Evolutionary conservation across 164 flowering plant genomes (phyloP).

Genomic region (Annona squamosa): DNA sequence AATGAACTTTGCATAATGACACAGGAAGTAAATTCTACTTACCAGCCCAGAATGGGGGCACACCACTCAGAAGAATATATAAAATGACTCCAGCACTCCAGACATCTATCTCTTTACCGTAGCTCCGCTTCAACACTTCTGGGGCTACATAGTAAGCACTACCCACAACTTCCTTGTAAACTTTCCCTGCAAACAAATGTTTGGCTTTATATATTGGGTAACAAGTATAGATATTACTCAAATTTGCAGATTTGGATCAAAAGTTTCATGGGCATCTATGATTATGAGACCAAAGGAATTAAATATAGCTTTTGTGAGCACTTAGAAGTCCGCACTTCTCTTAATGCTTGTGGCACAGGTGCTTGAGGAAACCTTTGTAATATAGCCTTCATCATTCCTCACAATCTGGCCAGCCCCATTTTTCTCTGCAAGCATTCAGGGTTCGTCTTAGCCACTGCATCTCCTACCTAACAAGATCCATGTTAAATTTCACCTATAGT

Average conservation of each 20-base stretch:
- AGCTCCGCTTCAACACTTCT: conserved; percentile 54
- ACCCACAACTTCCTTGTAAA: conserved; percentile 68
- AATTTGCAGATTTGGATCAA: neutral
- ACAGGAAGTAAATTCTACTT: conserved; percentile 3
- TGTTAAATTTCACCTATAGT: too few relatives aligned
- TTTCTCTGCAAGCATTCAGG: too few relatives aligned
- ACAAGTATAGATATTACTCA: neutral
- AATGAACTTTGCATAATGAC: neutral
- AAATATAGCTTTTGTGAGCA: neutral
- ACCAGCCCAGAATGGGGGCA: conserved; percentile 94
- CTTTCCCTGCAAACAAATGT: conserved; percentile 34
- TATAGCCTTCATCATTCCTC: neutral
- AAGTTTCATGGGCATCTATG: neutral
- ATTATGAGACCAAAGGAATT: neutral
- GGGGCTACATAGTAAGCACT: conserved; percentile 95
- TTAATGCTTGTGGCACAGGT: neutral
- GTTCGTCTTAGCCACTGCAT: too few relatives aligned
- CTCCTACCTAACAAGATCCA: too few relatives aligned
- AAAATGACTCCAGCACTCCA: conserved; percentile 97
- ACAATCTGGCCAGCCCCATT: neutral
- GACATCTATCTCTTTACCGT: conserved; percentile 86
- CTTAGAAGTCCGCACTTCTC: too few relatives aligned
- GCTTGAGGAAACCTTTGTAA: neutral
- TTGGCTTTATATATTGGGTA: neutral
- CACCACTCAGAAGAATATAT: conserved; percentile 79